Percentiles rank a stretch among this genome's conserved stretches.
Evolutionary conservation across 1,284 basidiomycete genomes (phyloP).

Genomic region (Puccinia horiana): DNA sequence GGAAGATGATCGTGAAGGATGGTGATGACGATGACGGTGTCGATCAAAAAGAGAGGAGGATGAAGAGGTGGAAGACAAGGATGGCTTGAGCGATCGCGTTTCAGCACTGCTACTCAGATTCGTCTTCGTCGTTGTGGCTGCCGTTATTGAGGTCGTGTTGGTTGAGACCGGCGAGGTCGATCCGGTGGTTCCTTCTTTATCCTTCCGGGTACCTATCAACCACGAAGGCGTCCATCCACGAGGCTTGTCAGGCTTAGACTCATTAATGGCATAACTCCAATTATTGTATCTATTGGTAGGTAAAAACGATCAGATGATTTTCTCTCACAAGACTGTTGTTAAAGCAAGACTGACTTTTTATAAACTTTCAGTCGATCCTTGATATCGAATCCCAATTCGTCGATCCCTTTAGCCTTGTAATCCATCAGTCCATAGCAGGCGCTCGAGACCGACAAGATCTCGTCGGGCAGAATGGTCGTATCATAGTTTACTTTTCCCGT

Average conservation of each 20-base stretch:
- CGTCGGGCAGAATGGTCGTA: constrained; percentile 75
- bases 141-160: background rate
- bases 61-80: background rate
- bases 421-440: constrained; percentile 93
- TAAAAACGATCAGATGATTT: background rate
- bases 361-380: constrained; percentile 87
- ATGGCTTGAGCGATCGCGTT: background rate
- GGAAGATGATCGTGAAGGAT: background rate
- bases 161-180: background rate
- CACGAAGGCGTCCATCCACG: constrained; percentile 58
- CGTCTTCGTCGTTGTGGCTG: background rate
- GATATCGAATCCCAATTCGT: constrained; percentile 80
- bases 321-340: background rate
- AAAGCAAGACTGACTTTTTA: constrained; percentile 64
- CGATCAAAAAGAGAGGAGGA: background rate
- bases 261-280: constrained; percentile 73
- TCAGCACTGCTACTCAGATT: background rate
- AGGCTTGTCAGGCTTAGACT: constrained; percentile 53
- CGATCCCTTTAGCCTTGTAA: constrained; percentile 78
- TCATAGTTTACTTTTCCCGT: constrained; percentile 53
- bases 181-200: background rate
- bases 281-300: constrained; percentile 72
- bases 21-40: background rate
- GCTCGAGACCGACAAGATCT: constrained; percentile 90
- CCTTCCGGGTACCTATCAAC: constrained; percentile 45